phyloP scores from a whole-genome alignment of 371 early-diverging fungal genomes.

The Mortierella sp. region DNA sequence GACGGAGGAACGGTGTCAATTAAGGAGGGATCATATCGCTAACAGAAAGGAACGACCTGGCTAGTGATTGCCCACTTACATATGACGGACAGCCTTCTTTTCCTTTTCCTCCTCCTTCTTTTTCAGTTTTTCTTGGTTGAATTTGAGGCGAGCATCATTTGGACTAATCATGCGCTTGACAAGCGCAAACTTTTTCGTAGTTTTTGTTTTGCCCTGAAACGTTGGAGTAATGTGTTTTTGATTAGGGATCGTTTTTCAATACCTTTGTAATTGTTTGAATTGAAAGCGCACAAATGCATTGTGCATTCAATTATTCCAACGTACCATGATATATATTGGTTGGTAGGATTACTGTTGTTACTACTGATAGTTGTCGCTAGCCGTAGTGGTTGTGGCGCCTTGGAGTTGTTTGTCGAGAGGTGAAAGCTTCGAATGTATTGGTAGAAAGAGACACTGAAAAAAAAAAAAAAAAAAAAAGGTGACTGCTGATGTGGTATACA shows the following conservation, averaged over 20 bases:
- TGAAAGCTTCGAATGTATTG: not conserved
- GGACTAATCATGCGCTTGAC: constrained; percentile 94
- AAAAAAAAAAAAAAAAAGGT: not conserved
- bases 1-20: not conserved
- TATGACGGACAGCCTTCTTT: constrained; percentile 80
- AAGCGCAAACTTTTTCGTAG: constrained; percentile 92
- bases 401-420: not conserved
- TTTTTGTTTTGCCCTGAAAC: constrained; percentile 89
- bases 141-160: constrained; percentile 86
- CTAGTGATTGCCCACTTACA: constrained; percentile 66
- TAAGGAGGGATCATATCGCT: not conserved
- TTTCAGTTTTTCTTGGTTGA: constrained; percentile 82
- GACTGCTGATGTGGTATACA: too few species aligned
- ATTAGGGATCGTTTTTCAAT: not conserved
- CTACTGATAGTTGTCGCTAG: not conserved
- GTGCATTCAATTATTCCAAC: not conserved
- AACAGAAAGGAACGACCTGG: not conserved
- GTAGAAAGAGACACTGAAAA: not conserved
- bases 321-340: not conserved
- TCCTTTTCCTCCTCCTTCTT: constrained; percentile 79
- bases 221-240: not conserved
- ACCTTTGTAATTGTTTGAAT: not conserved
- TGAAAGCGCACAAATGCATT: not conserved
- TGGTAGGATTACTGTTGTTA: not conserved
- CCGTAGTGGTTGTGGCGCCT: not conserved